Conservation (phyloP, 345 rosid species). For the Aquilaria yunnanensis region DNA sequence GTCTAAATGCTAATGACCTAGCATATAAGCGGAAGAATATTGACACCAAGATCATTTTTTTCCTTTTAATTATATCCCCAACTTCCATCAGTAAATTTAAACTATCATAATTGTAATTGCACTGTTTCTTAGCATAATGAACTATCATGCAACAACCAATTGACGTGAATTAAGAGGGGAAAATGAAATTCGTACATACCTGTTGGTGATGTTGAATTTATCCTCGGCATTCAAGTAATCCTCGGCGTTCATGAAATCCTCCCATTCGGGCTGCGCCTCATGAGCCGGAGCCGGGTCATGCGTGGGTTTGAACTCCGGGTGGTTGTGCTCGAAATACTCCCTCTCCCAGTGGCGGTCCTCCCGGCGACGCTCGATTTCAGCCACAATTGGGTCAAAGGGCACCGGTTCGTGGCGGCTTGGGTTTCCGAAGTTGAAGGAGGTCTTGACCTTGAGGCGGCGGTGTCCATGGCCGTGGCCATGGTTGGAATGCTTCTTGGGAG, state of each 20-base stretch:
- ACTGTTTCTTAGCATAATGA: no score
- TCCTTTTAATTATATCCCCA: no score
- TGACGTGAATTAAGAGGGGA: no score
- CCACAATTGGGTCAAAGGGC: conserved; percentile 71
- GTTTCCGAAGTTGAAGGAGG: conserved; percentile 41
- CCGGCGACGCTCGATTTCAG: conserved; percentile 65
- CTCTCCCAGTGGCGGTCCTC: conserved; percentile 89
- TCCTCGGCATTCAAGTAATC: conserved; percentile 86
- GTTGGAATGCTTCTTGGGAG: conserved; percentile 34
- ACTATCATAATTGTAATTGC: no score
- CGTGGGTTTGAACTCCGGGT: conserved; percentile 31
- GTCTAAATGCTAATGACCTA: no score
- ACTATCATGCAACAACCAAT: no score
- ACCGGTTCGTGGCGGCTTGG: conserved; percentile 41
- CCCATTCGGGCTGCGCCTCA: conserved; percentile 93
- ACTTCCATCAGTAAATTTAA: no score
- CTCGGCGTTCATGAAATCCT: conserved; percentile 86
- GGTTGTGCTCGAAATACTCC: conserved; percentile 55
- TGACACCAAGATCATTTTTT: no score
- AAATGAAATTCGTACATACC: conserved; percentile 26
- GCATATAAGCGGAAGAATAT: no score
- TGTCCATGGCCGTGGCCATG: conserved; percentile 31
- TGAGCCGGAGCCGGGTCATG: conserved; percentile 48
- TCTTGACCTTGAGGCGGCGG: conserved; percentile 52
- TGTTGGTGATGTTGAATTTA: conserved; percentile 77